phyloP scores from a whole-genome alignment of 768 basidiomycete species.

The Neoboletus magnificus region DNA sequence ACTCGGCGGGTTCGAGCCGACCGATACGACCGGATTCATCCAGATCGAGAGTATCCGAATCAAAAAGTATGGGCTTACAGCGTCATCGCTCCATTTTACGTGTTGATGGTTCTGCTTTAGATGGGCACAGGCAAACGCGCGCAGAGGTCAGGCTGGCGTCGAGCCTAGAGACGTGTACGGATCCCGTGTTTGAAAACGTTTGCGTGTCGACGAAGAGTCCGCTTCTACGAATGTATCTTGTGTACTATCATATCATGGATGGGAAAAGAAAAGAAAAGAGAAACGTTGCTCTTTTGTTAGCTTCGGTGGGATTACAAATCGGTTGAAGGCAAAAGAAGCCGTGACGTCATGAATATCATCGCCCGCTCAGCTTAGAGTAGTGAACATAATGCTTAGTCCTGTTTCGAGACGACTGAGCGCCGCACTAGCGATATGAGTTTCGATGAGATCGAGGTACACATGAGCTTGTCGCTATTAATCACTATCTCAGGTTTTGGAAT shows the following conservation, averaged over 20 bases:
- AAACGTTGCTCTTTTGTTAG: background rate
- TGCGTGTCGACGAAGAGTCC: background rate
- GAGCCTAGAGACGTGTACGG: slow-evolving; percentile 78
- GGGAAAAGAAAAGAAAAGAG: background rate
- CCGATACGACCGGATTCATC: slow-evolving; percentile 94
- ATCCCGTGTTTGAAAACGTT: slow-evolving; percentile 43
- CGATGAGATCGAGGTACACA: background rate
- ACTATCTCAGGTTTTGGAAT: background rate
- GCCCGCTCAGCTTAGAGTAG: too few species aligned
- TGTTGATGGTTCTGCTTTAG: slow-evolving; percentile 34
- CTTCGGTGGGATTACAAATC: background rate
- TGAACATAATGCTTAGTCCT: too few species aligned
- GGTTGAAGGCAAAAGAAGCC: too few species aligned
- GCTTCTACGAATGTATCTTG: background rate
- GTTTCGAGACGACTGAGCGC: background rate
- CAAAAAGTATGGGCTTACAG: too few species aligned
- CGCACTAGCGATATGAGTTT: slow-evolving; percentile 6
- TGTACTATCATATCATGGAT: slow-evolving; percentile 4
- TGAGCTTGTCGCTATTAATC: slow-evolving; percentile 1
- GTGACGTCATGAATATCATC: too few species aligned
- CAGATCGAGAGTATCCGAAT: slow-evolving; percentile 97
- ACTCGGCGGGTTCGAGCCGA: slow-evolving; percentile 96
- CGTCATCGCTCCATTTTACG: background rate
- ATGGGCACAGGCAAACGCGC: slow-evolving; percentile 85
- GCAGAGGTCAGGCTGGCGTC: slow-evolving; percentile 81